Base-by-base conservation (phyloP, 2,329 filamentous ascomycete species). In the Ophiocordyceps camponoti-leonardi region DNA sequence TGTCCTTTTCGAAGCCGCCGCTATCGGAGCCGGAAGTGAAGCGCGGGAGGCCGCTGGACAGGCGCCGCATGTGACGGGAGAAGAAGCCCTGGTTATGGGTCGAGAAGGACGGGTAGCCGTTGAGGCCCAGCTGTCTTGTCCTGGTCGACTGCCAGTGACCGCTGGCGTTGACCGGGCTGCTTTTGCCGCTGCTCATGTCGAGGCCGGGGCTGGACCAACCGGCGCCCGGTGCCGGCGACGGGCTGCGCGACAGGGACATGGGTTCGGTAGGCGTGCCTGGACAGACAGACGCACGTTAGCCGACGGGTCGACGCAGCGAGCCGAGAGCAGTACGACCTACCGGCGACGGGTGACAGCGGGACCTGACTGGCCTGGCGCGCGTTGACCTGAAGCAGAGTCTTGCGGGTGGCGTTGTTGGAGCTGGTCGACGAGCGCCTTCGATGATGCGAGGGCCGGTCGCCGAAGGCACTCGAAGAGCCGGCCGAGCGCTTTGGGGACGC, bases 171-270 rank as follows among this genome's bases (percentile, higher is more conserved):
- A 64, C 67, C 53, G 84, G 82, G 58, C 79, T 86, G 35, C 77
- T 77, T 52, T 75, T 73, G 49, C 81, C 81, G 60, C 81, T 85
- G 51, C 77, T 79, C 49, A 83, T 79, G 57, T 77, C 82, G 58
- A 86, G 72, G 51, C 81, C 85, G 46, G 83, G 86, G 64, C 82
- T 92, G 47, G 85, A 79, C 88, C 90, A 95, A 54, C 87, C 87
- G 58, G 86, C 86, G 56, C 83, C 83, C 49, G 79, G 82, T 50
- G 79, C 75, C 50, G 88, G 90, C 46, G 86, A 94, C 44, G 88
- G 86, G 58, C 86, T 93, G 65, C 86, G 79, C 53, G 87, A 92
- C 50, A 90, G 67, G 53, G 84, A 84, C 88, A 94, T 94, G 56
- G 67, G 65, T 52, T 63, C 57, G 54, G 66, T 69, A 41, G 77